phyloP scores from a whole-genome alignment of 2,329 filamentous ascomycete genomes.

The Allantophomopsis cytisporea region DNA sequence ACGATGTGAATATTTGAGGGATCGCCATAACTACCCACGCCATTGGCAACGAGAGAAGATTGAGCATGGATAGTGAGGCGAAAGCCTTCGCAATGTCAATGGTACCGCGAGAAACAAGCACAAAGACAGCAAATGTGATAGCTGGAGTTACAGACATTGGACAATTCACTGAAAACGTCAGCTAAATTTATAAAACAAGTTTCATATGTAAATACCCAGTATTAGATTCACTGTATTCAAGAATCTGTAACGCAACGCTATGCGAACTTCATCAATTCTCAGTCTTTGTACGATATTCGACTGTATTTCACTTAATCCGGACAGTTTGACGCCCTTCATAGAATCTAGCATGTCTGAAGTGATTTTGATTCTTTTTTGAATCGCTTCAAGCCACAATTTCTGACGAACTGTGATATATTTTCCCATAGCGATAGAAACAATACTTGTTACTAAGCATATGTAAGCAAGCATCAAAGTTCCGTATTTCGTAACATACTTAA shows the following conservation, averaged over 20 bases:
- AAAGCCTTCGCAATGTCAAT: conserved; percentile 16
- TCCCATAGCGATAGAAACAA: neutral
- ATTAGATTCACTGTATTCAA: conserved; percentile 17
- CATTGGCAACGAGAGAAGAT: conserved; percentile 22
- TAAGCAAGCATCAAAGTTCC: neutral
- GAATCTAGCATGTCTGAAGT: conserved; percentile 11
- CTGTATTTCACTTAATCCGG: conserved; percentile 17
- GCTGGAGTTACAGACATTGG: conserved; percentile 4
- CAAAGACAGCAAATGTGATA: conserved; percentile 10
- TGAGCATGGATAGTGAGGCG: conserved; percentile 23
- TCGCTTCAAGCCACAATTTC: conserved; percentile 11
- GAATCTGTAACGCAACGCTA: conserved; percentile 3
- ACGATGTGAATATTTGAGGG: conserved; percentile 19
- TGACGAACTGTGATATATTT: conserved; percentile 2
- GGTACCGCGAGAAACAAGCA: conserved; percentile 10
- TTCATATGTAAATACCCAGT: conserved; percentile 7
- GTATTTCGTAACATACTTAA: neutral
- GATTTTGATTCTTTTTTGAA: conserved; percentile 16
- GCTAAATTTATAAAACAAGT: conserved; percentile 1
- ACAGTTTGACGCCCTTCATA: conserved; percentile 16
- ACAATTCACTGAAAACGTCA: conserved; percentile 2
- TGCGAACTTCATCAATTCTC: conserved; percentile 11
- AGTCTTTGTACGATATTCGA: conserved; percentile 17
- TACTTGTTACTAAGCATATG: neutral
- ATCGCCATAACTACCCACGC: conserved; percentile 23